A percentile compares a stretch with the other conserved stretches of the same genome.
Evolutionary conservation across 2,329 filamentous ascomycete genomes (phyloP).

Genomic region (Colletotrichum spaethianum): DNA sequence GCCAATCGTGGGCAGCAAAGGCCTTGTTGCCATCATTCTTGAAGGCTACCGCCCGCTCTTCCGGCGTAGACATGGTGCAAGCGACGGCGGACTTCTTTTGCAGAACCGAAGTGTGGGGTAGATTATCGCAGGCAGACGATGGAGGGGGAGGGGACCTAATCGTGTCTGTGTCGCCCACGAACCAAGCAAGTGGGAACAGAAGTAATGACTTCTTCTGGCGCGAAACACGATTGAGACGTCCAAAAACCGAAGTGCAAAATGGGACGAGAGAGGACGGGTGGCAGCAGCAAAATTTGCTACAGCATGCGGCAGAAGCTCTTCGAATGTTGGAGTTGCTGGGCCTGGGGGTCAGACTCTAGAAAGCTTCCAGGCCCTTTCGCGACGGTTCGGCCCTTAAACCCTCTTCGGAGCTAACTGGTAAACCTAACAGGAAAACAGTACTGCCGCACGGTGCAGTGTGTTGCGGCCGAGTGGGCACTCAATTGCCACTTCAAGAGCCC

Average conservation of each 20-base stretch:
- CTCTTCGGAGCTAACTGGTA: slow-evolving; percentile 24
- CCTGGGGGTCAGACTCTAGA: slow-evolving; percentile 24
- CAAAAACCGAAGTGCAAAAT: background rate
- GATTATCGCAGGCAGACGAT: slow-evolving; percentile 21
- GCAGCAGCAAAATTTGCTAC: slow-evolving; percentile 26
- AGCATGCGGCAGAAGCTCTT: slow-evolving; percentile 36
- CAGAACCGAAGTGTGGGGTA: slow-evolving; percentile 33
- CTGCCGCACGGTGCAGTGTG: slow-evolving; percentile 24
- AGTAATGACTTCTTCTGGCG: background rate
- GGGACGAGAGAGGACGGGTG: slow-evolving; percentile 11
- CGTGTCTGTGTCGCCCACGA: slow-evolving; percentile 19
- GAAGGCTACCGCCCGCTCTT: slow-evolving; percentile 82
- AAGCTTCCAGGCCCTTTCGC: slow-evolving; percentile 31
- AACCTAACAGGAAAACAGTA: slow-evolving; percentile 34
- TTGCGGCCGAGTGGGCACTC: slow-evolving; percentile 13
- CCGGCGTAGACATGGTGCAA: slow-evolving; percentile 56
- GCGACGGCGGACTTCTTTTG: slow-evolving; percentile 12
- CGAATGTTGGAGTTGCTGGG: slow-evolving; percentile 37
- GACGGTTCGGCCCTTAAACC: slow-evolving; percentile 40
- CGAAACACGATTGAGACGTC: background rate
- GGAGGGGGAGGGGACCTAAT: slow-evolving; percentile 3
- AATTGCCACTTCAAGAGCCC: slow-evolving; percentile 32
- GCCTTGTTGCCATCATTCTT: slow-evolving; percentile 97
- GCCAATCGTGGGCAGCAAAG: slow-evolving; percentile 91
- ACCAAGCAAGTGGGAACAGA: slow-evolving; percentile 18